These are phyloP conservation scores for Aristolochia fimbriata DNA, from an alignment of 164 flowering plant species.

Conservation along the genomic window DNA sequence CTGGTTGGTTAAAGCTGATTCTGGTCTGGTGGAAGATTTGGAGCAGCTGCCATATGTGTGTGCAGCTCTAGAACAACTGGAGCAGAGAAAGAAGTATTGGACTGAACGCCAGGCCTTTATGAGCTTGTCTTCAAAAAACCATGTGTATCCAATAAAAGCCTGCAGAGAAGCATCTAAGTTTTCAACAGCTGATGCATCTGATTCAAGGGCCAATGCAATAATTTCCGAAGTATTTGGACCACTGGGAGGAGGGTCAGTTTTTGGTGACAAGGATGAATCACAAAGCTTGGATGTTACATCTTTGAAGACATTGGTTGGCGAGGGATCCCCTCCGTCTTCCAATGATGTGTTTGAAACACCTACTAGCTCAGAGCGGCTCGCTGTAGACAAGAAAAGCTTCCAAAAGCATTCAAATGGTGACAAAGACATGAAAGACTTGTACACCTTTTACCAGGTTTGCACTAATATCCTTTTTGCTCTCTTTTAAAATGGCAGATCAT, in stretches of 20 bases:
- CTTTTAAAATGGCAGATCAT: not conserved
- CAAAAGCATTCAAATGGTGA: slow-evolving; percentile 18
- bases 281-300: slow-evolving; percentile 5
- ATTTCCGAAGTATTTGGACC: slow-evolving; percentile 10
- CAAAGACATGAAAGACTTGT: slow-evolving; percentile 31
- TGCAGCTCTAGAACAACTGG: slow-evolving; percentile 78
- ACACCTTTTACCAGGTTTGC: slow-evolving; percentile 86
- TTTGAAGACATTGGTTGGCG: slow-evolving; percentile 17
- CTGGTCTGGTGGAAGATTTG: slow-evolving; percentile 84
- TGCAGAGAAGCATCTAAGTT: slow-evolving; percentile 5
- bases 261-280: slow-evolving; percentile 12
- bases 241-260: slow-evolving; percentile 2
- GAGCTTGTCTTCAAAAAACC: slow-evolving; percentile 10
- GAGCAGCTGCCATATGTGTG: slow-evolving; percentile 90
- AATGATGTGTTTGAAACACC: slow-evolving; percentile 21
- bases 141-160: slow-evolving; percentile 5
- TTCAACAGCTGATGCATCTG: slow-evolving; percentile 6
- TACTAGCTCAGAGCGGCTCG: slow-evolving; percentile 18
- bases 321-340: slow-evolving; percentile 16
- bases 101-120: slow-evolving; percentile 25
- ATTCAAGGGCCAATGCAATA: slow-evolving; percentile 8
- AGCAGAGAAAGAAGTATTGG: slow-evolving; percentile 73
- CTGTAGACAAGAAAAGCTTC: slow-evolving; percentile 27
- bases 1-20: slow-evolving; percentile 84
- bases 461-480: not conserved